Evolutionary conservation across 352 stramenopile genomes (phyloP).

Genomic region (Discostella stelligera): DNA sequence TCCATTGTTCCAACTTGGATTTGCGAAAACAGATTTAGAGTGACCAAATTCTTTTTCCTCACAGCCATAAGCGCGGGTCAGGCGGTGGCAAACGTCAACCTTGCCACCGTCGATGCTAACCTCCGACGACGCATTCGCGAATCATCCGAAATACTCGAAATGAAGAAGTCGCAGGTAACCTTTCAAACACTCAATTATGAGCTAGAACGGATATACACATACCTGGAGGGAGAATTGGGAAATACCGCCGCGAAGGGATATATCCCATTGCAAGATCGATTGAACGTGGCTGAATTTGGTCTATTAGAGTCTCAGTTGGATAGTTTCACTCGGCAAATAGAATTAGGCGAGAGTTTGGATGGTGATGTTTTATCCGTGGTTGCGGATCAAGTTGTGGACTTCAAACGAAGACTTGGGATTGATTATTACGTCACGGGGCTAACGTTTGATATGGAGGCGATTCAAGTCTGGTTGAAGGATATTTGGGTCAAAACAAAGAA

Average conservation of each 20-base stretch:
- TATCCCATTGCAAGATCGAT: constrained; percentile 81
- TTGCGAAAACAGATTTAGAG: not conserved
- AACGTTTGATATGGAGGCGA: constrained; percentile 74
- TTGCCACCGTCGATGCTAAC: constrained; percentile 64
- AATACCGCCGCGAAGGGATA: constrained; percentile 72
- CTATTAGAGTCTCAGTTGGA: constrained; percentile 85
- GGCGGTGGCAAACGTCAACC: constrained; percentile 76
- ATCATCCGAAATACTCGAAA: constrained; percentile 61
- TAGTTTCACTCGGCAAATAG: constrained; percentile 71
- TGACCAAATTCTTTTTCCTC: constrained; percentile 6
- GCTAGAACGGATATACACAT: constrained; percentile 84
- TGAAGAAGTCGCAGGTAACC: constrained; percentile 58
- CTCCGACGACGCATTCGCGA: constrained; percentile 64
- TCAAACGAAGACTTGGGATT: constrained; percentile 83
- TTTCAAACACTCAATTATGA: constrained; percentile 83
- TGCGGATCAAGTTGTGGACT: constrained; percentile 81
- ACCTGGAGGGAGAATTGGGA: constrained; percentile 82
- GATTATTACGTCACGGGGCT: constrained; percentile 82
- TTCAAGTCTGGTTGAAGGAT: constrained; percentile 66
- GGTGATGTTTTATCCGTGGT: constrained; percentile 82
- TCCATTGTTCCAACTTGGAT: not conserved
- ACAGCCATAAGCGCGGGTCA: constrained; percentile 64
- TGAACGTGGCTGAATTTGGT: constrained; percentile 87
- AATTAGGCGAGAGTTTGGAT: constrained; percentile 70
- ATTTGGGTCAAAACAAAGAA: constrained; percentile 77